Evolutionary conservation across 257 asterid genomes (phyloP), one percentile per base, ranked within the genome.

Genomic region (Handroanthus guayacan): DNA sequence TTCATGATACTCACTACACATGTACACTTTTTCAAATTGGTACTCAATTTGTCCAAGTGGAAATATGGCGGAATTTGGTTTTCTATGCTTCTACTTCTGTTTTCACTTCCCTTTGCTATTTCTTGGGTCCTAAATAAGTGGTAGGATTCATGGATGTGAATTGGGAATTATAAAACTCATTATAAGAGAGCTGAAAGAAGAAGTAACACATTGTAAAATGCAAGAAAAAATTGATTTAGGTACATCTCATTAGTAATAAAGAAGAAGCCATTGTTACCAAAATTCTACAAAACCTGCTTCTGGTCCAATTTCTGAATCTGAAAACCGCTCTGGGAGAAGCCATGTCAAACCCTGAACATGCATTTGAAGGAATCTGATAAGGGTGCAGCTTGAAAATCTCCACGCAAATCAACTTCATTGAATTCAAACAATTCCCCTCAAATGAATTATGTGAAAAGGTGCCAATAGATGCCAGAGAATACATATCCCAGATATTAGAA

Each of bases 201-300:
- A 45, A 60, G 34, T 37, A 44, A 71, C 9, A 17, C 45, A 62
- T 31, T n/a, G 25, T 57, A 44, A 37, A 17, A 52, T 12, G 41
- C 52, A 52, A 72, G 10, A 76, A 65, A 36, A 55, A 5, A 12
- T 5, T 57, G 44, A 71, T 20, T 45, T 57, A 56, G 73, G 66
- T 10, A 11, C 39, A 51, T 62, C 57, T 71, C 17, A 54, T 72
- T 72, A 77, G 87, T 56, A 85, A 86, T 62, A 85, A 25, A 84
- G 82, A 86, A 86, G 90, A 91, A 89, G 91, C 79, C 87, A 87
- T 73, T 86, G 96, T 92, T 92, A 92, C 98, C 97, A 81, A 94
- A 92, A 81, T 83, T 85, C 86, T 90, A 95, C 95, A 89, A 89
- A 85, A 92, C 98, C 99, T 90, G 96, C 97, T 93, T 95, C 99